Percentiles rank a stretch among this genome's conserved stretches.
These are phyloP conservation scores for Acer negundo DNA, from an alignment of 345 rosid genomes.

Conservation along the genomic window DNA sequence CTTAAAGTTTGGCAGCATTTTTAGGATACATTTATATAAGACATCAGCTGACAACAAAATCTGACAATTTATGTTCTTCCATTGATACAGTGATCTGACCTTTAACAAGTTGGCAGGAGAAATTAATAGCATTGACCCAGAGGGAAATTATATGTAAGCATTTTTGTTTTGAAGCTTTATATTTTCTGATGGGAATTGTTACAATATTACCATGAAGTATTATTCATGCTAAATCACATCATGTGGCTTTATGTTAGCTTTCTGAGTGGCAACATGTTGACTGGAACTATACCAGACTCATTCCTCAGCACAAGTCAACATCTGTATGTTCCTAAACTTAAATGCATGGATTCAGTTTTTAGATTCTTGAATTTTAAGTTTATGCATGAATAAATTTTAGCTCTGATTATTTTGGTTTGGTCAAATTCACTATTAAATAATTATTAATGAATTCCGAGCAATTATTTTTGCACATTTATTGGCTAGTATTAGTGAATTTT, in stretches of 20 bases:
- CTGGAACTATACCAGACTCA: conserved; percentile 22
- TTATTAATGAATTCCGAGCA: not conserved
- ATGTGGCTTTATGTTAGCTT: no score
- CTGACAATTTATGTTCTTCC: not conserved
- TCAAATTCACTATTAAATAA: not conserved
- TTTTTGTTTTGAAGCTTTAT: no score
- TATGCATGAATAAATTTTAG: not conserved
- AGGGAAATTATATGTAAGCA: not conserved
- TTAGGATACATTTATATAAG: not conserved
- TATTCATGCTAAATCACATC: no score
- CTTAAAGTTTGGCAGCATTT: not conserved
- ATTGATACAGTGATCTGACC: conserved; percentile 26
- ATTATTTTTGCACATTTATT: not conserved
- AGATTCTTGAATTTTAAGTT: not conserved
- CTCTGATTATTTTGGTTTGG: not conserved
- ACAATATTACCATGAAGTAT: no score
- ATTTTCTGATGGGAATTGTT: no score
- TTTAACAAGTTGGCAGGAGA: conserved; percentile 21
- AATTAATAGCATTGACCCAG: not conserved
- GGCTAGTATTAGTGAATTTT: not conserved
- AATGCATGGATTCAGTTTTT: conserved; percentile 13
- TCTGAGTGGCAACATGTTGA: no score
- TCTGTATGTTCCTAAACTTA: conserved; percentile 23
- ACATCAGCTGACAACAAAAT: not conserved
- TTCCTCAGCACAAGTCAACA: not conserved